These are phyloP conservation scores for Candida mesenterica DNA, from an alignment of 1,139 yeast species.

Conservation along the genomic window DNA sequence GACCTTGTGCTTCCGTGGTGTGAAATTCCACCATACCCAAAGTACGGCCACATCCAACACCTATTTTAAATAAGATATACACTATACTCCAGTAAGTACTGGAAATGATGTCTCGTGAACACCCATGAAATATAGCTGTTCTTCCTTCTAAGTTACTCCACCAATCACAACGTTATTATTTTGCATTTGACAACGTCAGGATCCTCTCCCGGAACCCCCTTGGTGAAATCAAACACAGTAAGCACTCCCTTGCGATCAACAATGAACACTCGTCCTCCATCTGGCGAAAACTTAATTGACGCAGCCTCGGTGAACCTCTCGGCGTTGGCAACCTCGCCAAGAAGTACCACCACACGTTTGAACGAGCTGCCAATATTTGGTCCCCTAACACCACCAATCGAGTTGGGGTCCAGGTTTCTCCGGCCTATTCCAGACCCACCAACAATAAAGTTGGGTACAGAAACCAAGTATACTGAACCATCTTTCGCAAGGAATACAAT, in stretches of 20 bases:
- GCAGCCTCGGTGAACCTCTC: slow-evolving; percentile 71
- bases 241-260: slow-evolving; percentile 81
- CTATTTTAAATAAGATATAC: no score
- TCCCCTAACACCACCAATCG: not conserved
- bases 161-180: slow-evolving; percentile 33
- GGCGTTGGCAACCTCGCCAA: slow-evolving; percentile 79
- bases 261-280: slow-evolving; percentile 75
- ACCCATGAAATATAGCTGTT: no score
- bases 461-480: slow-evolving; percentile 71
- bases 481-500: slow-evolving; percentile 75
- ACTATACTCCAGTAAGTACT: no score
- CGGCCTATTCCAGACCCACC: slow-evolving; percentile 3
- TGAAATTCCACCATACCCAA: no score
- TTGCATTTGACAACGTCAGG: slow-evolving; percentile 79
- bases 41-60: no score
- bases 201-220: slow-evolving; percentile 72
- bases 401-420: slow-evolving; percentile 4
- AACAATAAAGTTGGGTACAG: slow-evolving; percentile 50
- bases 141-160: not conserved
- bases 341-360: slow-evolving; percentile 59
- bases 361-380: slow-evolving; percentile 7
- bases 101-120: no score
- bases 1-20: no score
- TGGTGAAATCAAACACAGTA: slow-evolving; percentile 82
- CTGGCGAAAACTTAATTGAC: slow-evolving; percentile 66